These are phyloP conservation scores for Cichorium intybus DNA, from an alignment of 140 eudicot genomes.

Conservation along the genomic window DNA sequence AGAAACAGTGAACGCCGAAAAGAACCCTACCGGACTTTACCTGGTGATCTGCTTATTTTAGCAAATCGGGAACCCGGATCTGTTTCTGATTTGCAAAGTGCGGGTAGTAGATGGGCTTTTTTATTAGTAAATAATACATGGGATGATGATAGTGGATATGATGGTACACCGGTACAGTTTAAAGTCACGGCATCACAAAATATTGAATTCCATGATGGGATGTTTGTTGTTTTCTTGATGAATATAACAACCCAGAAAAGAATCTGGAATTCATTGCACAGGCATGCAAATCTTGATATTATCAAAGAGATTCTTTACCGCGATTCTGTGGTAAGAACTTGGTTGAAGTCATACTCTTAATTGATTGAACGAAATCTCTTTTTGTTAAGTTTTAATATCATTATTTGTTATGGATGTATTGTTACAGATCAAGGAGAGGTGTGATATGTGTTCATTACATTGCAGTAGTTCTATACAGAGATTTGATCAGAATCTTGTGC, in stretches of 20 bases:
- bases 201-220: constrained; percentile 18
- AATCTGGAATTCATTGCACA: constrained; percentile 40
- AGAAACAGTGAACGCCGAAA: constrained; percentile 52
- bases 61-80: constrained; percentile 38
- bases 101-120: constrained; percentile 37
- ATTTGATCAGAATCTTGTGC: constrained; percentile 9
- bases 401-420: not conserved
- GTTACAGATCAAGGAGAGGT: constrained; percentile 36
- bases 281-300: constrained; percentile 20
- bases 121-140: constrained; percentile 24
- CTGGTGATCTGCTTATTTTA: constrained; percentile 57
- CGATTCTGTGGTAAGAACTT: not conserved
- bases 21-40: constrained; percentile 57
- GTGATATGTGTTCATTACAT: constrained; percentile 24
- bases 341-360: not conserved
- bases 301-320: constrained; percentile 25
- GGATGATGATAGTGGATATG: constrained; percentile 18
- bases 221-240: constrained; percentile 35
- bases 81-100: constrained; percentile 20
- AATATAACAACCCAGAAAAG: constrained; percentile 34
- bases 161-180: constrained; percentile 17
- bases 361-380: not conserved
- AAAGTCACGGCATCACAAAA: constrained; percentile 23
- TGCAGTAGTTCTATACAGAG: not conserved
- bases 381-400: not conserved